phyloP scores from a whole-genome alignment of 2,329 filamentous ascomycete genomes.

The Hortaea werneckii region DNA sequence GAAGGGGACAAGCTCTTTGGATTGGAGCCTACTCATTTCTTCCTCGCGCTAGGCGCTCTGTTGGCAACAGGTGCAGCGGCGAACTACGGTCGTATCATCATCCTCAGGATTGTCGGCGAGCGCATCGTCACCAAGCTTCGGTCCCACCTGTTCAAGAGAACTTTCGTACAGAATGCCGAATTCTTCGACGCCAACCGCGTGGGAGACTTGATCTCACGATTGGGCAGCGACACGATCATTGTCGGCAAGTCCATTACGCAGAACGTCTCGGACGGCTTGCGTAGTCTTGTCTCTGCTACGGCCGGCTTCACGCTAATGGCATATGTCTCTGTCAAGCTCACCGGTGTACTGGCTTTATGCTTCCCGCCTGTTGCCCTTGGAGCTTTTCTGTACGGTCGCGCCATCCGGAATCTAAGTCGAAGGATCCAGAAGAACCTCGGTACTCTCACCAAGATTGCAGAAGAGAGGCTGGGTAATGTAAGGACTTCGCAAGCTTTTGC shows the following conservation, averaged over 20 bases:
- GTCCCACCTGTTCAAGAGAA: slow-evolving; percentile 80
- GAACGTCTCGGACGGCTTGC: slow-evolving; percentile 90
- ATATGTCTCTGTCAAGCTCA: slow-evolving; percentile 87
- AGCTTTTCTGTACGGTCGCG: slow-evolving; percentile 82
- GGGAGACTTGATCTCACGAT: slow-evolving; percentile 87
- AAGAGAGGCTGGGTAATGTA: slow-evolving; percentile 94
- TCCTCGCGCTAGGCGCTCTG: slow-evolving; percentile 61
- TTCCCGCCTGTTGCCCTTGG: slow-evolving; percentile 84
- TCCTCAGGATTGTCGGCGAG: slow-evolving; percentile 88
- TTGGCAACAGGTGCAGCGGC: slow-evolving; percentile 75
- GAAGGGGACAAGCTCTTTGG: slow-evolving; percentile 66
- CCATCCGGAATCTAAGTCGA: slow-evolving; percentile 79
- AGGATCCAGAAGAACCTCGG: slow-evolving; percentile 91
- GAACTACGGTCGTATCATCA: slow-evolving; percentile 88
- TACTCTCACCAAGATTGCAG: slow-evolving; percentile 88
- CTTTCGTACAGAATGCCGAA: slow-evolving; percentile 93
- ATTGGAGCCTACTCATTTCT: slow-evolving; percentile 77
- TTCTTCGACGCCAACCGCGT: slow-evolving; percentile 98
- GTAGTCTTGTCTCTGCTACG: slow-evolving; percentile 77
- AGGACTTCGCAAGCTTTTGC: slow-evolving; percentile 94
- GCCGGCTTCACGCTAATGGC: slow-evolving; percentile 90
- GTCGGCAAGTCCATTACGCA: slow-evolving; percentile 98
- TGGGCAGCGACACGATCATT: slow-evolving; percentile 93
- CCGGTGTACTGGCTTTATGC: slow-evolving; percentile 73
- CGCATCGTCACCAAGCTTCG: slow-evolving; percentile 83